Percentiles rank a stretch among this genome's conserved stretches.
Conservation (phyloP, 192 early-diverging fungal species). For the Chytriomyces sp. region DNA sequence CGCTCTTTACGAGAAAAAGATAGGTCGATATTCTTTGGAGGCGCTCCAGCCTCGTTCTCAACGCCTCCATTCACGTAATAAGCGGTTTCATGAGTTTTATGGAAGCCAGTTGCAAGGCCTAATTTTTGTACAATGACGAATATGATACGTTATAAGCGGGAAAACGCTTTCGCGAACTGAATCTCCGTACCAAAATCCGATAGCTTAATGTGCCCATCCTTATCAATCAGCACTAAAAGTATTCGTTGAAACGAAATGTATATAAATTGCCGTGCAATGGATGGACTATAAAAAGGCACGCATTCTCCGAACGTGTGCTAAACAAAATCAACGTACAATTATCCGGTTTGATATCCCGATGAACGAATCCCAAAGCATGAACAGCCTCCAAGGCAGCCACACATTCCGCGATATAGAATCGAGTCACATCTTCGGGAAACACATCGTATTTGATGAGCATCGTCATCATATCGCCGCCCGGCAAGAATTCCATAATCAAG, state of each 20-base stretch:
- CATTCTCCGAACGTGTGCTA: too few relatives aligned
- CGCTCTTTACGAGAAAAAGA: slow-evolving; percentile 92
- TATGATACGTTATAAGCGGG: background rate
- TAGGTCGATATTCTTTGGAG: slow-evolving; percentile 83
- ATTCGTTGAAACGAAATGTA: background rate
- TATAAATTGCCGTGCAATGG: background rate
- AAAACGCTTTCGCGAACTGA: background rate
- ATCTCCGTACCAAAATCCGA: slow-evolving; percentile 78
- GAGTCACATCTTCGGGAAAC: slow-evolving; percentile 95
- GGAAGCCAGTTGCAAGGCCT: slow-evolving; percentile 97
- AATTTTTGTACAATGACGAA: background rate
- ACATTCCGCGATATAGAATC: slow-evolving; percentile 98
- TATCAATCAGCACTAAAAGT: slow-evolving; percentile 80
- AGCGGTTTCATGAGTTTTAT: slow-evolving; percentile 97
- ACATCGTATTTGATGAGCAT: slow-evolving; percentile 96
- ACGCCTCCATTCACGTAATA: slow-evolving; percentile 67
- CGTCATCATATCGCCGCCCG: slow-evolving; percentile 99
- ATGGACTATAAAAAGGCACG: background rate
- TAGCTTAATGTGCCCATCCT: slow-evolving; percentile 98
- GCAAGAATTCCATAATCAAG: slow-evolving; percentile 99
- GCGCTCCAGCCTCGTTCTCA: background rate
- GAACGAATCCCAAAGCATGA: slow-evolving; percentile 93
- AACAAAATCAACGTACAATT: slow-evolving; percentile 45
- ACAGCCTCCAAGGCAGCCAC: slow-evolving; percentile 91
- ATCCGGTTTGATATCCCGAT: slow-evolving; percentile 75